Percentiles rank a stretch among this genome's conserved stretches.
Evolutionary conservation across 2,329 filamentous ascomycete genomes (phyloP).

Genomic region (Colletotrichum brevisporum): DNA sequence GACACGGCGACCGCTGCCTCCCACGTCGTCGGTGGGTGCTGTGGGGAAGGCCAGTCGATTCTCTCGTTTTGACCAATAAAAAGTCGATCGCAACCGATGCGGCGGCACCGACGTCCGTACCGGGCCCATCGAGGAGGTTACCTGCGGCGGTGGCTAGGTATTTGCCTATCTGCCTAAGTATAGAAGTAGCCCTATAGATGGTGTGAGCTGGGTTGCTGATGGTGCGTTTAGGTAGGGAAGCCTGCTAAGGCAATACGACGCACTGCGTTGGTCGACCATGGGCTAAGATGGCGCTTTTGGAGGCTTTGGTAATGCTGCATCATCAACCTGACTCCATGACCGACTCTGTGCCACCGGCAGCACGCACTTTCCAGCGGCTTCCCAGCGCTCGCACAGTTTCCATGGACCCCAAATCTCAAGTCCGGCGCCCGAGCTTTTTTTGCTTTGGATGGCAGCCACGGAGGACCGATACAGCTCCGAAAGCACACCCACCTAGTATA

Average conservation of each 20-base stretch:
- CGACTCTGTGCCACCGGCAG: not conserved
- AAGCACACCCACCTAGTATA: not conserved
- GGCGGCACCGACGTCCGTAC: not conserved
- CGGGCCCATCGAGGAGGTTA: not conserved
- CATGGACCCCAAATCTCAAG: not conserved
- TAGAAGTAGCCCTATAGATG: no score
- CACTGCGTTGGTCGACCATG: not conserved
- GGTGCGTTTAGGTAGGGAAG: no score
- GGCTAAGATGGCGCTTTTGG: no score
- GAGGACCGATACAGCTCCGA: slow-evolving; percentile 24
- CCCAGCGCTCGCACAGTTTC: not conserved
- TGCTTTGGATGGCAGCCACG: slow-evolving; percentile 8
- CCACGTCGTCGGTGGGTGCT: slow-evolving; percentile 1
- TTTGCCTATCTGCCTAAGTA: no score
- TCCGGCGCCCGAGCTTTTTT: slow-evolving; percentile 19
- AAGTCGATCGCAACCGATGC: slow-evolving; percentile 26
- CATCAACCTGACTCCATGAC: slow-evolving; percentile 14
- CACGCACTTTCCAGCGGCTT: not conserved
- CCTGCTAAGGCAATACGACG: no score
- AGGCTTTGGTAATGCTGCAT: slow-evolving; percentile 29
- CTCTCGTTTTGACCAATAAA: slow-evolving; percentile 18
- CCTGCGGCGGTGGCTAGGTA: no score
- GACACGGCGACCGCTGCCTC: no score
- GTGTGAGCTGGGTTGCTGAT: no score
- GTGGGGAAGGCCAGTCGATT: no score